phyloP scores from a whole-genome alignment of 305 asterid genomes.

The Fraxinus baroniana region DNA sequence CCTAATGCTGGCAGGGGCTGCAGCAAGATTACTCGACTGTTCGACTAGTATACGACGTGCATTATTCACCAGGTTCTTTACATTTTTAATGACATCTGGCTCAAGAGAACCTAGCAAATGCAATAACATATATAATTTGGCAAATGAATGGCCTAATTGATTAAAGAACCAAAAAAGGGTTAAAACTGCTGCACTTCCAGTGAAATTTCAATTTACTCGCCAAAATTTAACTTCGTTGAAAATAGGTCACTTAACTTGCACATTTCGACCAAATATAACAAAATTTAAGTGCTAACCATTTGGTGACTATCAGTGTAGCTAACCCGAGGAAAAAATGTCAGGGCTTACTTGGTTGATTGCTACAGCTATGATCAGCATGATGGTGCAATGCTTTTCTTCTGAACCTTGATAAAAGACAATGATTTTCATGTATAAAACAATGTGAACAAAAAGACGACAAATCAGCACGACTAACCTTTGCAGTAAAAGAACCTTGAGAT shows the following conservation, averaged over 20 bases:
- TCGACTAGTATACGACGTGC: conserved; percentile 63
- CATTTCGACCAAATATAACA: not conserved
- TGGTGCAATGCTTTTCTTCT: conserved; percentile 29
- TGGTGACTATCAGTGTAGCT: not conserved
- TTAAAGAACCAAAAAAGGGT: not conserved
- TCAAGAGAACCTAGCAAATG: conserved; percentile 38
- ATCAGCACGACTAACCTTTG: not conserved
- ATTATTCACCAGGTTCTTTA: conserved; percentile 28
- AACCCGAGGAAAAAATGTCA: not conserved
- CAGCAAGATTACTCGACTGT: conserved; percentile 56
- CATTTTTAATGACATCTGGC: conserved; percentile 31
- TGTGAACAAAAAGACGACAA: conserved; percentile 7
- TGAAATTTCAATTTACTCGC: not conserved
- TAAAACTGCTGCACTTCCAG: not conserved
- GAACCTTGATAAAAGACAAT: conserved; percentile 31
- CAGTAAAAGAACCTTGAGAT: conserved; percentile 4
- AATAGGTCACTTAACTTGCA: not conserved
- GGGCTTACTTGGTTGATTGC: conserved; percentile 44
- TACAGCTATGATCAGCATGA: conserved; percentile 34
- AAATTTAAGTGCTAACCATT: not conserved
- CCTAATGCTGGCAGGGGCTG: conserved; percentile 40
- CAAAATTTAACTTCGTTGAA: not conserved
- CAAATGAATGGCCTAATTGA: not conserved
- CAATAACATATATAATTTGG: not conserved
- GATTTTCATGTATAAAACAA: conserved; percentile 12